Evolutionary conservation across 2,329 filamentous ascomycete genomes (phyloP), one percentile per base, ranked within the genome.

Genomic region (Fusarium mangiferae): DNA sequence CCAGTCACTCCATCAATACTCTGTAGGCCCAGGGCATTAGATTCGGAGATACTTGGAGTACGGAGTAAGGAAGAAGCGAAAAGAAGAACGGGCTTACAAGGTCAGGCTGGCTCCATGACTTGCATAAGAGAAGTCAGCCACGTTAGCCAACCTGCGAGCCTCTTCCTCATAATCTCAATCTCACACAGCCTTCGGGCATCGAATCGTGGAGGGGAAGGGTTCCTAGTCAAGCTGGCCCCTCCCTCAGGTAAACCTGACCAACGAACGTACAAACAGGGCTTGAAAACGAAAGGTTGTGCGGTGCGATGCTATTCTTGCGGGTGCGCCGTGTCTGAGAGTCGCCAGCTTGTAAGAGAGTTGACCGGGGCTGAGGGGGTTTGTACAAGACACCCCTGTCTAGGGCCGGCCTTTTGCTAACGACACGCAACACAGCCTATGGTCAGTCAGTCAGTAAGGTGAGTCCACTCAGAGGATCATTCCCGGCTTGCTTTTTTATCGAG

Each of bases 401-500:
- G 57, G 45, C 38, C 46, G 51, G 39, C 30, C 56, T 30, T 55
- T 52, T 58, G 48, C 55, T 62, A 69, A 68, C 58, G 64, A 76
- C 70, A 68, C 68, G 65, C 75, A 76, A 65, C 66, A 61, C 64
- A 67, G 59, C 51, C 57, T n/a, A 28, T 46, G 60, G 56, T 42
- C 51, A 62, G 48, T 58, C 51, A 45, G 54, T 30, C 30, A 30
- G 30, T 48, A 51, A 51, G n/a, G 33, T 26, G 26, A 62, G 44
- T 33, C 41, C 62, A 52, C 64, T 39, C 33, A n/a, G 55, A 73
- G 72, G 59, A 74, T 75, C 60, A 66, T 38, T 51, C 48, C 55
- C 54, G 54, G 57, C 61, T 76, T 77, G 70, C 72, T 77, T 76
- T 77, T 76, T 72, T 39, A 33, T 30, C 58, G 41, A 28, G 42